These are phyloP conservation scores for Metschnikowia vanudenii DNA, from an alignment of 805 yeast genomes.

Conservation along the genomic window DNA sequence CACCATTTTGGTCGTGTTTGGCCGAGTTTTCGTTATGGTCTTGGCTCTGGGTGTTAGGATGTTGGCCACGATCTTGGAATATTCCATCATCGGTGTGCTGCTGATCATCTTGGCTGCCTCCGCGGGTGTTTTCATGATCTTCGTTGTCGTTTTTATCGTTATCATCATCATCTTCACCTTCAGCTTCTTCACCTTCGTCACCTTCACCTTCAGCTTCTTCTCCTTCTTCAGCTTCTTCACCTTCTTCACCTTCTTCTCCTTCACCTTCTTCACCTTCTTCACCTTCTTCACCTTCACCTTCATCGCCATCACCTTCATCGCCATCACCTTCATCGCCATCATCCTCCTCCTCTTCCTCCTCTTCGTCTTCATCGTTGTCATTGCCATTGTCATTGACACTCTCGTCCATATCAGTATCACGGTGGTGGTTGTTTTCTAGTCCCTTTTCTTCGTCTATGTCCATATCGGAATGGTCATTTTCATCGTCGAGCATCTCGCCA, in stretches of 20 bases:
- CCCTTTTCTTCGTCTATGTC: conserved; percentile 19
- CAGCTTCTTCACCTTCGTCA: not conserved
- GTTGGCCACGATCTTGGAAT: no score
- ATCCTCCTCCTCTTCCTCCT: conserved; percentile 20
- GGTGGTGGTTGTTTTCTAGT: conserved; percentile 12
- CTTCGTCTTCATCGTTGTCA: conserved; percentile 19
- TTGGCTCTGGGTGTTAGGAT: no score
- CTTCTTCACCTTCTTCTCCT: not conserved
- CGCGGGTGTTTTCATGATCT: not conserved
- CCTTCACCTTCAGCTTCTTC: no score
- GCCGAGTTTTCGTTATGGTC: no score
- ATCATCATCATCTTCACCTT: not conserved
- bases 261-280: conserved; percentile 23
- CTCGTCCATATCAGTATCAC: conserved; percentile 18
- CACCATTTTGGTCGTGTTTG: no score
- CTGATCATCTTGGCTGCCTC: no score
- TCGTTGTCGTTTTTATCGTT: not conserved
- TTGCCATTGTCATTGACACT: conserved; percentile 13
- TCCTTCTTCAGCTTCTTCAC: no score
- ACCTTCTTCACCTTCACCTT: conserved; percentile 23
- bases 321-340: conserved; percentile 25
- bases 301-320: conserved; percentile 24
- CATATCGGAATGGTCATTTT: conserved; percentile 19
- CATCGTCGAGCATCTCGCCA: conserved; percentile 17
- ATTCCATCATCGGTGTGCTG: no score